Percentiles rank a stretch among this genome's conserved stretches.
These are phyloP conservation scores for Tubosaeta brunneosetosa DNA, from an alignment of 768 basidiomycete genomes.

Conservation along the genomic window DNA sequence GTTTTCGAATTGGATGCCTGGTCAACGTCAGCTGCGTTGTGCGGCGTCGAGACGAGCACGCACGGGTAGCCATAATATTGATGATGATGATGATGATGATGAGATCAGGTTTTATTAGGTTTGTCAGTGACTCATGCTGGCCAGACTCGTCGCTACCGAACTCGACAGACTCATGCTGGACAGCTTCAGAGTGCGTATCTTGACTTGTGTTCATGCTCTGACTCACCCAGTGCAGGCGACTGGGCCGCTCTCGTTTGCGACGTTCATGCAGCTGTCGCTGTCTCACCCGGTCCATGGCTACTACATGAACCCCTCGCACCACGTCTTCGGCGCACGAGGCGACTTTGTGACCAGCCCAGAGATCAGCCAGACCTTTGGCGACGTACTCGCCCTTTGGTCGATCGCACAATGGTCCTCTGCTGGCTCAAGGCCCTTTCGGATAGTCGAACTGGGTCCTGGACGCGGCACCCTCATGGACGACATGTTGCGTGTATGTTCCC, in stretches of 20 bases:
- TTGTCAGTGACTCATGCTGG: not conserved
- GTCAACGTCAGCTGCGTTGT: not conserved
- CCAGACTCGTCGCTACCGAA: constrained; percentile 26
- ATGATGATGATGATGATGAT: constrained; percentile 31
- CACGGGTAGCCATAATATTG: constrained; percentile 66
- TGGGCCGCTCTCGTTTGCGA: constrained; percentile 83
- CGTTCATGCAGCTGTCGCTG: constrained; percentile 90
- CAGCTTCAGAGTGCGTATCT: constrained; percentile 59
- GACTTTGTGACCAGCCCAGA: constrained; percentile 98
- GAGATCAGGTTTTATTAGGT: too few relatives aligned
- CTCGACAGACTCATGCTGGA: constrained; percentile 67
- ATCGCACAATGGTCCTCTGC: constrained; percentile 66
- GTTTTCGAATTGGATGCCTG: constrained; percentile 92
- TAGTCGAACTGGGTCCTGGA: constrained; percentile 93
- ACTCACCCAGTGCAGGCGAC: constrained; percentile 51
- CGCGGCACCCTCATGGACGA: constrained; percentile 90
- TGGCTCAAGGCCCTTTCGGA: constrained; percentile 51
- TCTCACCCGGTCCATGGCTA: constrained; percentile 90
- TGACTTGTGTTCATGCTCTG: not conserved
- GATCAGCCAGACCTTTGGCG: constrained; percentile 94
- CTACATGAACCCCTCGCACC: constrained; percentile 71
- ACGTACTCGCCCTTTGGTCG: constrained; percentile 90
- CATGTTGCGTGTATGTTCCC: constrained; percentile 61
- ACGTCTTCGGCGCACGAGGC: constrained; percentile 80
- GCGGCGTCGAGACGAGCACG: constrained; percentile 18